Evolutionary conservation across 768 basidiomycete genomes (phyloP).

Genomic region (Panus rudis): DNA sequence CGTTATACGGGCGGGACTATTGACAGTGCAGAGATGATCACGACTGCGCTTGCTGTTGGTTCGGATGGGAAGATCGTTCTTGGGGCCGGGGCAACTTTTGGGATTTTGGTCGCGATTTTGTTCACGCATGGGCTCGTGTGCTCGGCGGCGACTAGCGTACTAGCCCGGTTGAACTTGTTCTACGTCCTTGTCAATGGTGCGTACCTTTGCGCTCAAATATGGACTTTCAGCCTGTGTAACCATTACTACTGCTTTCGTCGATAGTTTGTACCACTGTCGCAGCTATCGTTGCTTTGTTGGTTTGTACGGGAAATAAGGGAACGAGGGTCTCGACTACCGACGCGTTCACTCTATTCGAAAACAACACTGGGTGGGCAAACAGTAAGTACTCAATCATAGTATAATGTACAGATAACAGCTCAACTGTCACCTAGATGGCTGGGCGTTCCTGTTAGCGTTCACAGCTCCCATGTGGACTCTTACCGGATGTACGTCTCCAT

Average conservation of each 20-base stretch:
- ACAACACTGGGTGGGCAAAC: constrained; percentile 61
- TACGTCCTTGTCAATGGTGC: constrained; percentile 62
- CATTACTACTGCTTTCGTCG: not conserved
- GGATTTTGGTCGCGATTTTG: constrained; percentile 57
- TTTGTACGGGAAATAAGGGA: constrained; percentile 41
- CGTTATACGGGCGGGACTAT: too few relatives aligned
- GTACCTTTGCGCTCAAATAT: not conserved
- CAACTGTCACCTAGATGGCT: constrained; percentile 41
- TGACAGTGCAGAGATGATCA: constrained; percentile 73
- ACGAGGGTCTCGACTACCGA: constrained; percentile 56
- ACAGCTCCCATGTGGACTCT: constrained; percentile 77
- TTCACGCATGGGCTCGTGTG: constrained; percentile 65
- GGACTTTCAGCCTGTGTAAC: not conserved
- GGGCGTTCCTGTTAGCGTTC: constrained; percentile 69
- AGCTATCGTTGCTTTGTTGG: constrained; percentile 53
- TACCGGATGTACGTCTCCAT: constrained; percentile 53
- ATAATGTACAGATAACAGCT: not conserved
- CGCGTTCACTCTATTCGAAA: constrained; percentile 65
- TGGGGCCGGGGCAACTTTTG: constrained; percentile 57
- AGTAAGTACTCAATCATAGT: constrained; percentile 30
- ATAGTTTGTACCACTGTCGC: constrained; percentile 60
- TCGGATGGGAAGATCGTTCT: constrained; percentile 46
- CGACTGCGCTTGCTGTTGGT: constrained; percentile 58
- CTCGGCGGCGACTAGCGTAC: constrained; percentile 57
- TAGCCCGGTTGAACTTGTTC: constrained; percentile 64